Evolutionary conservation across 2,329 filamentous ascomycete genomes (phyloP).

Genomic region (Trichophaea hybrida): DNA sequence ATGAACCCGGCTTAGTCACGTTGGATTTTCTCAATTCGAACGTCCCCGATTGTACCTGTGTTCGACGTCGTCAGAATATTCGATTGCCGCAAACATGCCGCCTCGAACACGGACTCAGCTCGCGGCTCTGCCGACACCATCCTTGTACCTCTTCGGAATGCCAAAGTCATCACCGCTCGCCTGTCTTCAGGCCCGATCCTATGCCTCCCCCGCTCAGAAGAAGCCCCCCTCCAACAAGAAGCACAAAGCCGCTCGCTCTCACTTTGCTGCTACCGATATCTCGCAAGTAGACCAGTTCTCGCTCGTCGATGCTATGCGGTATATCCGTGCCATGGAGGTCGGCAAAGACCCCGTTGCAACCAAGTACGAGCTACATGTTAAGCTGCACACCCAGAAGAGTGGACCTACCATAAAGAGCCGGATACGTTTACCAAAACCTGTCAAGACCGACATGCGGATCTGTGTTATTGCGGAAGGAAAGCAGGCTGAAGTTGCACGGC

Average conservation of each 20-base stretch:
- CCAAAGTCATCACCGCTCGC: constrained; percentile 5
- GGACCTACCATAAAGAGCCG: constrained; percentile 77
- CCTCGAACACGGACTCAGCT: background rate
- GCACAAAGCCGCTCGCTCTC: constrained; percentile 29
- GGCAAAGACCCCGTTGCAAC: constrained; percentile 55
- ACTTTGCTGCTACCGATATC: constrained; percentile 30
- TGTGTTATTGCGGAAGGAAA: constrained; percentile 75
- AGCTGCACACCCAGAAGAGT: constrained; percentile 68
- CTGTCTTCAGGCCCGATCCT: constrained; percentile 10
- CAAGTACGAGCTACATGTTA: constrained; percentile 84
- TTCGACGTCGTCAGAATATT: background rate
- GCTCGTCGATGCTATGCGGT: constrained; percentile 89
- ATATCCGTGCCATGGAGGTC: constrained; percentile 84
- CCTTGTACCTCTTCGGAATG: background rate
- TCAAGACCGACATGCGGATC: constrained; percentile 76
- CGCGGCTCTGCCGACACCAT: background rate
- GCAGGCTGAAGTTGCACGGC: constrained; percentile 56
- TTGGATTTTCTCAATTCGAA: background rate
- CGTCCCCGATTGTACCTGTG: background rate
- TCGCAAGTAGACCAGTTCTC: constrained; percentile 51
- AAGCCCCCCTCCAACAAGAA: constrained; percentile 28
- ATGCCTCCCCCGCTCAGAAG: constrained; percentile 24
- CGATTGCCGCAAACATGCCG: constrained; percentile 3
- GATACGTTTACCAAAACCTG: constrained; percentile 73
- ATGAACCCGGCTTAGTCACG: background rate